Evolutionary conservation across 73 alveolate species (phyloP).

Genomic region (Stentor roeselii): DNA sequence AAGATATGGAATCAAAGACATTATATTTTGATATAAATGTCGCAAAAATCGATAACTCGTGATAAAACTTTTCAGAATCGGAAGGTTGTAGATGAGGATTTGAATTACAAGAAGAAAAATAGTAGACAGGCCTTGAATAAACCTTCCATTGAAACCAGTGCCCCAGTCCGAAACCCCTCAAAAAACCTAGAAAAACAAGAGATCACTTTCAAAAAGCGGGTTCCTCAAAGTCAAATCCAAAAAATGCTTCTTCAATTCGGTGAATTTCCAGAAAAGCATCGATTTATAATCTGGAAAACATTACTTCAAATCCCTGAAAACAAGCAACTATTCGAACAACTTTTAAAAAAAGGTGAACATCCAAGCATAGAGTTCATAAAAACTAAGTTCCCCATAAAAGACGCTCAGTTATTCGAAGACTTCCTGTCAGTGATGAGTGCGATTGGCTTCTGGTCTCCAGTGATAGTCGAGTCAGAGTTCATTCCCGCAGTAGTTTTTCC

Average conservation of each 20-base stretch:
- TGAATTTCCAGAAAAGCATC: constrained; percentile 59
- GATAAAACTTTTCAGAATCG: too few relatives aligned
- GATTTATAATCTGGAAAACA: constrained; percentile 44
- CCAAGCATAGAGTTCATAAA: constrained; percentile 39
- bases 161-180: not conserved
- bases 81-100: not conserved
- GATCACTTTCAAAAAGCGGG: not conserved
- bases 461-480: constrained; percentile 44
- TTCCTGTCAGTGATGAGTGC: constrained; percentile 40
- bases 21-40: not conserved
- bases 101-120: too few relatives aligned
- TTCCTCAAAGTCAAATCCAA: too few relatives aligned
- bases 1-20: not conserved
- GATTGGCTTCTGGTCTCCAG: constrained; percentile 56
- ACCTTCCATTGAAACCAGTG: not conserved
- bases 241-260: constrained; percentile 47
- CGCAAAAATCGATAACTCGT: too few relatives aligned
- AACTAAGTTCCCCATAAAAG: constrained; percentile 30
- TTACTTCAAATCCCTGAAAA: constrained; percentile 47
- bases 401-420: constrained; percentile 27
- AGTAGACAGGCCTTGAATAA: not conserved
- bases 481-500: constrained; percentile 59
- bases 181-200: not conserved
- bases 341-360: constrained; percentile 37
- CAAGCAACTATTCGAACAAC: constrained; percentile 33